Base-by-base conservation (phyloP, 352 stramenopile genomes). In the Phytophthora kernoviae region DNA sequence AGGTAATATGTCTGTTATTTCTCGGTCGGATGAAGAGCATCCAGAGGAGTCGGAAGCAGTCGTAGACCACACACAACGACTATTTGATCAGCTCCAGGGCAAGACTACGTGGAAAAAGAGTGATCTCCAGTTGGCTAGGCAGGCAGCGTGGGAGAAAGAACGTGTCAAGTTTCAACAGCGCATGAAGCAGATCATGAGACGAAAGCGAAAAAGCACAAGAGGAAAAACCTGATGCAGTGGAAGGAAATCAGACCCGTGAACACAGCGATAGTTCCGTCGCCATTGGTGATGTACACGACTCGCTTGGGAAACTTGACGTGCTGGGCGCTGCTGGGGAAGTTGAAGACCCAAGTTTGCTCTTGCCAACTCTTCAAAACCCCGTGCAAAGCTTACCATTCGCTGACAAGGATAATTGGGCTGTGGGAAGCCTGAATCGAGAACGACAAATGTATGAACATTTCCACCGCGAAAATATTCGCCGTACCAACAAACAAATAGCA, bases 371-470 rank as follows among this genome's bases (percentile, higher is more conserved):
- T 2, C 72, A 81, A 37, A 71, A 77, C n/a, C 61, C 65, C 0
- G 60, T 68, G 2, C 67, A 88, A 15, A 61, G 80, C 0, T 44
- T 91, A 15, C 75, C 79, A 2, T 94, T 87, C 17, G 68, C 74
- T 2, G 83, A 92, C 67, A 94, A 92, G 48, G 82, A 90, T 58
- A 92, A 94, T 50, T 94, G 84, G 84, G 74, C 63, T 4, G 75
- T 94, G 14, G 81, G 84, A 0, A 90, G 82, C 55, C 50, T 91
- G 33, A 91, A 92, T 32, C 75, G 84, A 12, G 77, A 92, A 50
- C 65, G 69, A 37, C 83, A 90, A 68, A 90, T 92, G 75, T 92
- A 94, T 46, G 61, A 68, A 14, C 70, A 92, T 26, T 75, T 91
- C 11, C 81, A 91, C 52, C 71, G 78, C 14, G 84, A 94, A 48